Evolutionary conservation across 1,284 basidiomycete genomes (phyloP).

Genomic region (Cerioporus squamosus): DNA sequence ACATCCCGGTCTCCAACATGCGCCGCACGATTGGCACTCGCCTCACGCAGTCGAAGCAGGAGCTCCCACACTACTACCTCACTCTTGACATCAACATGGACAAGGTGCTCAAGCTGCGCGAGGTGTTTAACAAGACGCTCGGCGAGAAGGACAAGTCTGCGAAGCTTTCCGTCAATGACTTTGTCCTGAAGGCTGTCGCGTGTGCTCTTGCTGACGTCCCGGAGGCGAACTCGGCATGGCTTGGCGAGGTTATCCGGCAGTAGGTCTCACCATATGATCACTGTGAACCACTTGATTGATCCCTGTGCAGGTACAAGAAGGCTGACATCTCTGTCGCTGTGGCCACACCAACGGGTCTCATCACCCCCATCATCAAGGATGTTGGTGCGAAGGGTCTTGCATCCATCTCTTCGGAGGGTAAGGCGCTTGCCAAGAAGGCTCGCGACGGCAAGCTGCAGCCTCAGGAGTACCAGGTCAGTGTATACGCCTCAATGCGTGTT

Average conservation of each 20-base stretch:
- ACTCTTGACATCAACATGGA: slow-evolving; percentile 98
- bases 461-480: slow-evolving; percentile 88
- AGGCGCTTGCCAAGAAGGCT: slow-evolving; percentile 92
- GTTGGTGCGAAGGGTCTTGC: slow-evolving; percentile 92
- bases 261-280: slow-evolving; percentile 35
- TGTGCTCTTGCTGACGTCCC: slow-evolving; percentile 95
- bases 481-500: not conserved
- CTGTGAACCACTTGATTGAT: not conserved
- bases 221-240: slow-evolving; percentile 97
- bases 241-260: slow-evolving; percentile 96
- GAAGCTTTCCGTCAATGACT: slow-evolving; percentile 98
- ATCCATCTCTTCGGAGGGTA: slow-evolving; percentile 90
- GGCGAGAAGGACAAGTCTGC: slow-evolving; percentile 83
- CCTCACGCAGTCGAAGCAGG: slow-evolving; percentile 91
- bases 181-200: slow-evolving; percentile 94
- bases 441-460: slow-evolving; percentile 96
- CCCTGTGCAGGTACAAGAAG: slow-evolving; percentile 80
- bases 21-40: slow-evolving; percentile 91
- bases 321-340: slow-evolving; percentile 98
- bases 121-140: slow-evolving; percentile 93
- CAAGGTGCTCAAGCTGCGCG: slow-evolving; percentile 91
- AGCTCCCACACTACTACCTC: slow-evolving; percentile 97
- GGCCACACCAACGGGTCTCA: slow-evolving; percentile 94
- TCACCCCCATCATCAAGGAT: slow-evolving; percentile 97
- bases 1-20: slow-evolving; percentile 95